These are phyloP conservation scores for Geotrichum citri-aurantii DNA, from an alignment of 1,139 yeast species.

Conservation along the genomic window DNA sequence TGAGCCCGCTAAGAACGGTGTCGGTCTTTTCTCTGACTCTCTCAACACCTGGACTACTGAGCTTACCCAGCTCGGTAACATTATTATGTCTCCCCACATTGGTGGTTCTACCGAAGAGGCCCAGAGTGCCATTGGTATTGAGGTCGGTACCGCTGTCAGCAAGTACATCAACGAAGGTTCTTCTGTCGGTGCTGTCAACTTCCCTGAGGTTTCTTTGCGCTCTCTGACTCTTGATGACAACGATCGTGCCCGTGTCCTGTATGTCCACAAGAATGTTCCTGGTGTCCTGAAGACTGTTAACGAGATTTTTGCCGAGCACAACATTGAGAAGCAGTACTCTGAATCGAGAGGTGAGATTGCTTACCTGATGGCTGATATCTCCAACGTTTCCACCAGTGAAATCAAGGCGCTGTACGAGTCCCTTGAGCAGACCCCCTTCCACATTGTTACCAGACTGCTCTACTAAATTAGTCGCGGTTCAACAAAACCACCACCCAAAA, in stretches of 20 bases:
- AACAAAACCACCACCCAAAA: neutral
- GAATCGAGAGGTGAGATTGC: constrained; percentile 97
- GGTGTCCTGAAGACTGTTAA: constrained; percentile 98
- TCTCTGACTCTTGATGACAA: constrained; percentile 84
- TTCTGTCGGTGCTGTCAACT: constrained; percentile 94
- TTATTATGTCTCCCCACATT: constrained; percentile 92
- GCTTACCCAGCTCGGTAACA: constrained; percentile 74
- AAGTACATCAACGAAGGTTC: constrained; percentile 95
- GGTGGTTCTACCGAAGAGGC: constrained; percentile 99
- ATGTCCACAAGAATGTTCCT: constrained; percentile 96
- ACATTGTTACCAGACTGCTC: constrained; percentile 83
- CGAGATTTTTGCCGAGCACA: constrained; percentile 89
- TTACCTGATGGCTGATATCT: constrained; percentile 95
- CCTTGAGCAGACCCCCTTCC: constrained; percentile 85
- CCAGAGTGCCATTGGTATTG: constrained; percentile 94
- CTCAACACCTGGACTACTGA: constrained; percentile 84
- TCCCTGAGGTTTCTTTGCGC: constrained; percentile 96
- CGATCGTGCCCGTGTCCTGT: constrained; percentile 80
- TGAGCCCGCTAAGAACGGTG: constrained; percentile 97
- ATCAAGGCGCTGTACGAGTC: constrained; percentile 81
- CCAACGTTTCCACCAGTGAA: constrained; percentile 75
- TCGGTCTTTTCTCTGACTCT: constrained; percentile 60
- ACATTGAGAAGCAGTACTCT: constrained; percentile 95
- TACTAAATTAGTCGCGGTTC: constrained; percentile 44
- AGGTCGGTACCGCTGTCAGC: constrained; percentile 79